Base-by-base conservation (phyloP, 257 asterid species). In the Nicotiana tabacum region DNA sequence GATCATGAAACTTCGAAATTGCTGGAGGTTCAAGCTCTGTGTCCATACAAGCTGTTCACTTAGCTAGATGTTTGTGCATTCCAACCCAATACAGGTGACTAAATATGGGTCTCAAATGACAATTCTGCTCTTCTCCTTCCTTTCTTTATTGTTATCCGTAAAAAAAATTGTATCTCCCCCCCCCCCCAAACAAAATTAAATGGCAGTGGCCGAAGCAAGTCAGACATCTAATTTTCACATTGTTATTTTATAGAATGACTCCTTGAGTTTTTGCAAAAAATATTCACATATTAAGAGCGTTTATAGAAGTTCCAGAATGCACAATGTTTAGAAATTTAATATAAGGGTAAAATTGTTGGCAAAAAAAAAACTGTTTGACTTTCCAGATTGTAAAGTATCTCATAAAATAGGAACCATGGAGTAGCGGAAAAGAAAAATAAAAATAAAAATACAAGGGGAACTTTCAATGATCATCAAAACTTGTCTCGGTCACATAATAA, bases 1-100 rank as follows among this genome's bases (percentile, higher is more conserved):
- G 24, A 74, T 74, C 27, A 24, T 74, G 62, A 74, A 27, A 74
- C 16, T 46, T 74, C 9, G 5, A 48, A 72, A 74, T 27, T 74
- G 80, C 62, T 27, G 80, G 64, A 74, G 79, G 61, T 46, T 35
- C 79, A 46, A 72, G 37, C 61, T 69, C 33, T 72, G 79, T 46
- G 46, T 32, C 46, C 39, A 13, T 9, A 8, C 72, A 66, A 66
- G 46, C 46, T 5, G 79, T 46, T 16, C 21, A 48, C 13, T 21
- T 21, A 39, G 21, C 37, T 43, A 21, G 48, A 35, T n/a, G 27
- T 21, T 46, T 72, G 61, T 48, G 79, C 79, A 48, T 74, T 72
- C 27, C 79, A 58, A 46, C 79, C 15, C 37, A 74, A 74, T 48
- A 13, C 79, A 13, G 79, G 61, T 21, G 79, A 72, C 57, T 10